phyloP scores from a whole-genome alignment of 2,329 filamentous ascomycete species.

The Helotiales sp. region DNA sequence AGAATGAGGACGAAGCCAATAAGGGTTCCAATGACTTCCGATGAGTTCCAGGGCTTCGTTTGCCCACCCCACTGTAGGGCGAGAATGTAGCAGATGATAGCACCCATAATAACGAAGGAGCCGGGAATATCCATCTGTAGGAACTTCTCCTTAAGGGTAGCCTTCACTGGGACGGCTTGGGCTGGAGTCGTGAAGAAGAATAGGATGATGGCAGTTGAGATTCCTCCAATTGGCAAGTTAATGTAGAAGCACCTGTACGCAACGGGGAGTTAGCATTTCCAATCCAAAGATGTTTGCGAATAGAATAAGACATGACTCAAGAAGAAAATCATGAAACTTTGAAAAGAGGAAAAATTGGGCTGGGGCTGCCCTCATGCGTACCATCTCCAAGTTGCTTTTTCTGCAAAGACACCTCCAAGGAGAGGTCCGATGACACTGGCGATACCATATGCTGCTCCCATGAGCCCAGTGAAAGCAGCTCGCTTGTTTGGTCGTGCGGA shows the following conservation, averaged over 20 bases:
- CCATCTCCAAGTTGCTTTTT: conserved; percentile 46
- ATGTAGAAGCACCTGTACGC: neutral
- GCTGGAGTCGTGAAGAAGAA: conserved; percentile 51
- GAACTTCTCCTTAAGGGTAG: conserved; percentile 50
- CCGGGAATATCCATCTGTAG: conserved; percentile 55
- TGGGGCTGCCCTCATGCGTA: no score
- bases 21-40: conserved; percentile 50
- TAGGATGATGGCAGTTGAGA: conserved; percentile 47
- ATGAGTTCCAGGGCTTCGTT: conserved; percentile 50
- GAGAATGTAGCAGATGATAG: conserved; percentile 51
- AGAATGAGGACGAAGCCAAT: conserved; percentile 46
- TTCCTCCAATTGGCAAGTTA: conserved; percentile 47
- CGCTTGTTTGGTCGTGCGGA: conserved; percentile 42
- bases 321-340: no score
- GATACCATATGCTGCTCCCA: conserved; percentile 42
- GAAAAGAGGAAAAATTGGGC: no score
- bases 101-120: conserved; percentile 51
- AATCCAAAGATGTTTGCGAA: no score
- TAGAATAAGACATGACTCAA: no score
- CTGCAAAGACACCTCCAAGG: conserved; percentile 45
- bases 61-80: conserved; percentile 55
- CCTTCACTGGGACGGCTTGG: conserved; percentile 46
- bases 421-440: conserved; percentile 44
- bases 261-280: no score
- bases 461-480: conserved; percentile 44